Conservation (phyloP, 495 filamentous ascomycete species). For the Annulohypoxylon moriforme region DNA sequence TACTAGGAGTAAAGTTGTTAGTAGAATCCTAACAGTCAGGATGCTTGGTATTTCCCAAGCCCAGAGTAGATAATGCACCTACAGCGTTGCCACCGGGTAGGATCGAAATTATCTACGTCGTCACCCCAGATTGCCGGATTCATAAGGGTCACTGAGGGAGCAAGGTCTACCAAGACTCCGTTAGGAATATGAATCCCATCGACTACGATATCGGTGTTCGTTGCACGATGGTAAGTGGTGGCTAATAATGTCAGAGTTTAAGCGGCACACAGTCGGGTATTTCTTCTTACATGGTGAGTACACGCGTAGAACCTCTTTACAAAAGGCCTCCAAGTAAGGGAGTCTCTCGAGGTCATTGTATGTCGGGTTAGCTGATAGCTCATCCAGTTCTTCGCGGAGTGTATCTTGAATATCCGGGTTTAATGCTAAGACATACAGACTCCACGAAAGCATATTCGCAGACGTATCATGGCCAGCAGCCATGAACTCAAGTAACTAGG, state of each 20-base stretch:
- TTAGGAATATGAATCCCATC: constrained; percentile 43
- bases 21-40: neutral
- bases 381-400: constrained; percentile 41
- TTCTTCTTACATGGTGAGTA: constrained; percentile 18
- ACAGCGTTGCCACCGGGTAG: constrained; percentile 47
- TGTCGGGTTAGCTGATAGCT: constrained; percentile 1
- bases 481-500: constrained; percentile 35
- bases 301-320: constrained; percentile 40
- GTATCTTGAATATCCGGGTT: constrained; percentile 37
- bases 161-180: constrained; percentile 40
- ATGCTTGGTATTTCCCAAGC: too few species aligned
- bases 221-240: constrained; percentile 25
- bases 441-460: constrained; percentile 43
- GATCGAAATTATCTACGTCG: constrained; percentile 40
- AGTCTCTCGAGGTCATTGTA: constrained; percentile 38
- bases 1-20: constrained; percentile 1
- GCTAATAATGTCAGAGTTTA: constrained; percentile 4
- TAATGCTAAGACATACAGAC: constrained; percentile 36
- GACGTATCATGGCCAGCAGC: constrained; percentile 47
- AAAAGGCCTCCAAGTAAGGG: constrained; percentile 48
- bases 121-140: constrained; percentile 45
- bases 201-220: constrained; percentile 39
- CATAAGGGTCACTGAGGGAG: constrained; percentile 33
- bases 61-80: neutral
- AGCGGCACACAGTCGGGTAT: neutral